Evolutionary conservation across 2,329 filamentous ascomycete species (phyloP), one percentile per base, ranked within the genome.

Genomic region (Leptosphaerulina australis): DNA sequence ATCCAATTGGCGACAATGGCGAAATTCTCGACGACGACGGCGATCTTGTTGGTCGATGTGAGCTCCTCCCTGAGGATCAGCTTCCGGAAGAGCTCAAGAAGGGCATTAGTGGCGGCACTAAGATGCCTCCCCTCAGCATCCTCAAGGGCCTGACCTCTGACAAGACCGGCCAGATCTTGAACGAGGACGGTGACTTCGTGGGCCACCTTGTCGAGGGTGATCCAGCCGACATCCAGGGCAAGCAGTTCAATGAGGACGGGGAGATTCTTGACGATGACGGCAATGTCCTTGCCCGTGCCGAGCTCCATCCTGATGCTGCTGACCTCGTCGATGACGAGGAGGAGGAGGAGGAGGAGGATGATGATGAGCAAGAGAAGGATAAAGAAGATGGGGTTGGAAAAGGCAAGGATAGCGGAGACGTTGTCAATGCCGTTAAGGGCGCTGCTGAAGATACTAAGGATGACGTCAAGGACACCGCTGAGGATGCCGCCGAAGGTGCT

Each of bases 1-100:
- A 81, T 63, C 72, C 71, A 12, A 80, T 81, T 50, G 79, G 80
- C 48, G 76, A 81, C 28, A 74, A 81, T 11, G 81, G 81, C 49
- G 79, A 82, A 59, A 82, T 83, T 22, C 74, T 83, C 18, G 78
- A 82, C 50, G 78, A 82, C 31, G 77, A 81, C 53, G 81, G 80
- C 18, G 77, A 81, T 55, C 76, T 82, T 18, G 78, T 83, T 37
- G 81, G 81, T 40, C 79, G 79, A 47, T 76, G 78, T 43, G 79
- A 81, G 55, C 71, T 80, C 25, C 70, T 77, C 14, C 77, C 78
- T 11, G 77, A 79, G 28, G 66, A 71, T 33, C 50, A 53, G 29
- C 37, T 53, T 20, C 69, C 71, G 37, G 71, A 77, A 55, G 70
- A 75, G 44, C 75, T 78, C 48, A 59, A 75, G 20, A 61, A 72